Percentiles rank a stretch among this genome's conserved stretches.
Conservation (phyloP, 495 filamentous ascomycete species). For the Amorphotheca resinae region DNA sequence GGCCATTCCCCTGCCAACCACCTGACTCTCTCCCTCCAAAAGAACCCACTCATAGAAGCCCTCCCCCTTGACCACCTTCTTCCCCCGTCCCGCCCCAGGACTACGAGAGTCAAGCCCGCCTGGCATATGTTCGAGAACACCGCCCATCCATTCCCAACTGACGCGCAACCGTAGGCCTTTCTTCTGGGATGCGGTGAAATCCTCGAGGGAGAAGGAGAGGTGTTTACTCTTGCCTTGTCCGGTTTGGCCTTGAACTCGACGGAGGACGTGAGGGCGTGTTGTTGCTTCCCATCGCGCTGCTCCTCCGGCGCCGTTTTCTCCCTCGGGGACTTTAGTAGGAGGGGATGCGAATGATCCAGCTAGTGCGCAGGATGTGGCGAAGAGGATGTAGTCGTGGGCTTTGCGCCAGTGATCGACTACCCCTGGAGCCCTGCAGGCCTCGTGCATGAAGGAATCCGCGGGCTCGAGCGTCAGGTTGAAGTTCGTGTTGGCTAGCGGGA, state of each 20-base stretch:
- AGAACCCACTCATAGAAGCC: constrained; percentile 15
- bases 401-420: background rate
- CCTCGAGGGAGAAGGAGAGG: background rate
- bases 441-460: constrained; percentile 23
- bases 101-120: background rate
- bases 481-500: constrained; percentile 25
- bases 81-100: background rate
- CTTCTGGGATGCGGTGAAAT: background rate
- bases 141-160: constrained; percentile 7
- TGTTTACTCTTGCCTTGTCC: constrained; percentile 5
- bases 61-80: constrained; percentile 5
- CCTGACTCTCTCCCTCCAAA: background rate
- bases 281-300: constrained; percentile 2
- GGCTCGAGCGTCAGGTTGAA: constrained; percentile 32
- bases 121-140: background rate
- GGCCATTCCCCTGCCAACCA: background rate
- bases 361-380: constrained; percentile 11
- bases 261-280: constrained; percentile 2
- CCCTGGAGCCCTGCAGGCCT: background rate
- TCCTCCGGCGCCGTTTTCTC: background rate
- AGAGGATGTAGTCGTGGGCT: constrained; percentile 16
- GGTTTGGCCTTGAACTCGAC: background rate
- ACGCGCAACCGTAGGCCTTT: constrained; percentile 2
- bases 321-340: background rate
- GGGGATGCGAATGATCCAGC: constrained; percentile 2